Percentiles rank a stretch among this genome's conserved stretches.
These are phyloP conservation scores for Leucosporidium yakuticum DNA, from an alignment of 768 basidiomycete genomes.

Conservation along the genomic window DNA sequence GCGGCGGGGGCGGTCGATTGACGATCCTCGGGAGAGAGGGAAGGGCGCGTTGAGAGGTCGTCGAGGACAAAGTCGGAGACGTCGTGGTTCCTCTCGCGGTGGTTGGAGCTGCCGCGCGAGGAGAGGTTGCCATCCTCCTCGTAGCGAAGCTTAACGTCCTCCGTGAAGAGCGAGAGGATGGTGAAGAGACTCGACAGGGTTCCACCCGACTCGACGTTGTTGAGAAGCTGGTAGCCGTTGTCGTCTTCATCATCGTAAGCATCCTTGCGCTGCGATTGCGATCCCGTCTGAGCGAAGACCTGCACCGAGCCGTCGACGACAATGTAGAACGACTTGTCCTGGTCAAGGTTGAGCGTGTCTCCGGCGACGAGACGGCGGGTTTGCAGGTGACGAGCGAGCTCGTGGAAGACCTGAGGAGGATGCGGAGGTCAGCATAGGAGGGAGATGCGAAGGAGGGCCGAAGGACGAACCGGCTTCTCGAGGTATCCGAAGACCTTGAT, in stretches of 20 bases:
- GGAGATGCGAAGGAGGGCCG: neutral
- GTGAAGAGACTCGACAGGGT: conserved; percentile 94
- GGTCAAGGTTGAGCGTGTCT: conserved; percentile 81
- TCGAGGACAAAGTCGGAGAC: conserved; percentile 26
- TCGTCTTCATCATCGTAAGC: conserved; percentile 78
- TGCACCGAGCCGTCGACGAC: conserved; percentile 97
- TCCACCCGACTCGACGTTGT: conserved; percentile 92
- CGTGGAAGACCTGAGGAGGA: conserved; percentile 79
- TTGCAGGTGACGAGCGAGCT: conserved; percentile 90
- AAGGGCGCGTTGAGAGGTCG: neutral
- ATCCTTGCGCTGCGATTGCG: conserved; percentile 33
- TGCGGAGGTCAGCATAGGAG: neutral
- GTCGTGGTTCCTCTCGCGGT: neutral
- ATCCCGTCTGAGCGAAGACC: conserved; percentile 64
- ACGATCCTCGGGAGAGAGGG: neutral
- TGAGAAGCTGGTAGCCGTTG: conserved; percentile 93
- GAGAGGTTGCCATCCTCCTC: conserved; percentile 50
- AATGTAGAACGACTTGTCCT: conserved; percentile 94
- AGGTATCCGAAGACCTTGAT: conserved; percentile 95
- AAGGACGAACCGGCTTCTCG: conserved; percentile 76
- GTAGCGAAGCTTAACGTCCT: conserved; percentile 65
- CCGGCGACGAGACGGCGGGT: conserved; percentile 92
- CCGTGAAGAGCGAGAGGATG: conserved; percentile 92
- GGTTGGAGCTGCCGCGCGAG: neutral
- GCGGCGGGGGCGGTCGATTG: neutral